phyloP scores from a whole-genome alignment of 2,329 filamentous ascomycete species.

The Biscogniauxia marginata region DNA sequence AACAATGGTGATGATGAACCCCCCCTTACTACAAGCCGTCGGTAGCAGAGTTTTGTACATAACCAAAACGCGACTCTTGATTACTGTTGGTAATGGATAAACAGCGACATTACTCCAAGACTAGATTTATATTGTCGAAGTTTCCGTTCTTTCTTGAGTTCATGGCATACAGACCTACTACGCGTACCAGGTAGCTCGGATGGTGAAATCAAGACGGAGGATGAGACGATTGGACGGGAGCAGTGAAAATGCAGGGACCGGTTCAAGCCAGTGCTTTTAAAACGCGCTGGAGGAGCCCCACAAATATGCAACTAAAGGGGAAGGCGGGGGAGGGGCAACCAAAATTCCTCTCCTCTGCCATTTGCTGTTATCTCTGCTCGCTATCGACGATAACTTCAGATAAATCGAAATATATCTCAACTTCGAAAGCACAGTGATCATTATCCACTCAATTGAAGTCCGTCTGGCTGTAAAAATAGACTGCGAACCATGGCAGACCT shows the following conservation, averaged over 20 bases:
- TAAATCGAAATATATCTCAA: neutral
- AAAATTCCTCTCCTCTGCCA: neutral
- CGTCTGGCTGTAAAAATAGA: too few species aligned
- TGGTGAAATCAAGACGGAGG: neutral
- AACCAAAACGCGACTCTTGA: too few species aligned
- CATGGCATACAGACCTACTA: too few species aligned
- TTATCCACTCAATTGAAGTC: neutral
- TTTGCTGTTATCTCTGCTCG: neutral
- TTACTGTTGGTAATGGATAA: too few species aligned
- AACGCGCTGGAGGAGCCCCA: conserved; percentile 5
- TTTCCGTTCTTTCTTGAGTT: too few species aligned
- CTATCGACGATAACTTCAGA: neutral
- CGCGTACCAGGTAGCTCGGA: neutral
- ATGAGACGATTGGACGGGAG: neutral
- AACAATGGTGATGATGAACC: too few species aligned
- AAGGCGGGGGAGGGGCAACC: conserved; percentile 12
- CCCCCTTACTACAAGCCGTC: too few species aligned
- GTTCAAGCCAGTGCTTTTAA: neutral
- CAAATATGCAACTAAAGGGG: conserved; percentile 14
- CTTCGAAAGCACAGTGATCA: neutral
- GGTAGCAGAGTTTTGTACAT: too few species aligned
- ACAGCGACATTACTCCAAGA: too few species aligned
- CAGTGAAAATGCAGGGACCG: conserved; percentile 3
- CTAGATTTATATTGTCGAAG: too few species aligned
- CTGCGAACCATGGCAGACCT: conserved; percentile 47